These are phyloP conservation scores for Kwoniella shandongensis DNA, from an alignment of 768 basidiomycete genomes.

Conservation along the genomic window DNA sequence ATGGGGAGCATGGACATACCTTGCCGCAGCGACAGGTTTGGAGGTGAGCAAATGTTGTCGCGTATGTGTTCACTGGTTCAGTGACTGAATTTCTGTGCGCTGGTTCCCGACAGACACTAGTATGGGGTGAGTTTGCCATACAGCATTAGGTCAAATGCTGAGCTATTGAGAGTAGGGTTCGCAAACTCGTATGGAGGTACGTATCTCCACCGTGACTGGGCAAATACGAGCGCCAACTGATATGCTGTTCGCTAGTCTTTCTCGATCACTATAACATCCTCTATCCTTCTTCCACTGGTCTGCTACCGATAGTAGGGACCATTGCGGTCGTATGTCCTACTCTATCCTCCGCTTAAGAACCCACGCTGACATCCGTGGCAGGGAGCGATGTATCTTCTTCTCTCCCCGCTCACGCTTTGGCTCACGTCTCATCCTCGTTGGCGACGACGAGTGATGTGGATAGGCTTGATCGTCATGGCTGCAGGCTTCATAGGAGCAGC, in stretches of 20 bases:
- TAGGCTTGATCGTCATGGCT: conserved; percentile 19
- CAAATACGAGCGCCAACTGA: too few species aligned
- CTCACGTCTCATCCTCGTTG: conserved; percentile 24
- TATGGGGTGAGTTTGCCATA: conserved; percentile 29
- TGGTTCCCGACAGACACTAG: conserved; percentile 10
- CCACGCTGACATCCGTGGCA: neutral
- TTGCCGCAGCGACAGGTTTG: conserved; percentile 27
- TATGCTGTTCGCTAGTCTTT: conserved; percentile 20
- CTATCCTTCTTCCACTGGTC: conserved; percentile 13
- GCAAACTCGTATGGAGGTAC: conserved; percentile 26
- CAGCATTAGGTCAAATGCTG: neutral
- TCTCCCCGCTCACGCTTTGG: conserved; percentile 22
- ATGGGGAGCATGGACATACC: conserved; percentile 33
- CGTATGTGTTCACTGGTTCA: neutral
- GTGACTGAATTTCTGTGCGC: neutral
- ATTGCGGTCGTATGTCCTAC: conserved; percentile 24
- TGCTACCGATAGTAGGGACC: conserved; percentile 28
- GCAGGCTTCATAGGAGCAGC: conserved; percentile 28
- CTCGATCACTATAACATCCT: conserved; percentile 23
- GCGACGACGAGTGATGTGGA: conserved; percentile 27
- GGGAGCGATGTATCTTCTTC: conserved; percentile 36
- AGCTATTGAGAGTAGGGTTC: conserved; percentile 14
- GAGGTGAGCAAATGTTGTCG: conserved; percentile 19
- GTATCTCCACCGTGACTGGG: neutral
- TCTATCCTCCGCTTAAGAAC: neutral